Conservation (phyloP, 352 stramenopile genomes). For the Phytophthora citrophthora region DNA sequence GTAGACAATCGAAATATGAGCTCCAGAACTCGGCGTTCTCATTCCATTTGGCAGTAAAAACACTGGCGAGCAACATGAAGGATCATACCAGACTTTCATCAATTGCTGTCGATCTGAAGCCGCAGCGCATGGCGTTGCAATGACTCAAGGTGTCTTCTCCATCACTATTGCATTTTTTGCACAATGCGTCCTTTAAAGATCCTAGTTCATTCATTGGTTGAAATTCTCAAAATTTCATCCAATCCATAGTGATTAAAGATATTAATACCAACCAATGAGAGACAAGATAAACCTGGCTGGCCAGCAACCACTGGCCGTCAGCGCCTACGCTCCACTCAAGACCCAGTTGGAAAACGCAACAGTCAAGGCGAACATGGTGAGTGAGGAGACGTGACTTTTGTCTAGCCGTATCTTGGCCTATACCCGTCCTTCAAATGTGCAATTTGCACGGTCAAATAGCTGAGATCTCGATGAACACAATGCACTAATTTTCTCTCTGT, state of each 20-base stretch:
- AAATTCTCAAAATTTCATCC: conserved; percentile 9
- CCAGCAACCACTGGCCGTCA: conserved; percentile 31
- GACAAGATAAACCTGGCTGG: conserved; percentile 29
- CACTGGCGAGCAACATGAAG: conserved; percentile 9
- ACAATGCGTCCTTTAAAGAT: conserved; percentile 10
- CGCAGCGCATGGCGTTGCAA: conserved; percentile 6
- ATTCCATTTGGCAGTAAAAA: conserved; percentile 9
- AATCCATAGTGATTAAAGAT: background rate
- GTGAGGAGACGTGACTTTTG: conserved; percentile 14
- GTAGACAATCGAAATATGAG: conserved; percentile 38
- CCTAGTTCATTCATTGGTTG: conserved; percentile 9
- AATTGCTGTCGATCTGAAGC: conserved; percentile 16
- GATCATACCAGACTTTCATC: conserved; percentile 25
- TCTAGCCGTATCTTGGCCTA: background rate
- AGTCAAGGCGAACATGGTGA: conserved; percentile 45
- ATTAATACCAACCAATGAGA: conserved; percentile 36
- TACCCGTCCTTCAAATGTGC: conserved; percentile 9
- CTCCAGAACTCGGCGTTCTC: background rate
- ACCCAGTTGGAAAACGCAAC: conserved; percentile 45
- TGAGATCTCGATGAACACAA: background rate
- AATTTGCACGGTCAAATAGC: conserved; percentile 15
- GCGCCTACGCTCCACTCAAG: conserved; percentile 20
- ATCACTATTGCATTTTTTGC: conserved; percentile 13
- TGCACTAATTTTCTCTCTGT: conserved; percentile 32
- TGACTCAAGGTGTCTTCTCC: conserved; percentile 16